A percentile compares a stretch with the other conserved stretches of the same genome.
These are phyloP conservation scores for Gigaspora rosea DNA, from an alignment of 192 early-diverging fungal genomes.

Conservation along the genomic window DNA sequence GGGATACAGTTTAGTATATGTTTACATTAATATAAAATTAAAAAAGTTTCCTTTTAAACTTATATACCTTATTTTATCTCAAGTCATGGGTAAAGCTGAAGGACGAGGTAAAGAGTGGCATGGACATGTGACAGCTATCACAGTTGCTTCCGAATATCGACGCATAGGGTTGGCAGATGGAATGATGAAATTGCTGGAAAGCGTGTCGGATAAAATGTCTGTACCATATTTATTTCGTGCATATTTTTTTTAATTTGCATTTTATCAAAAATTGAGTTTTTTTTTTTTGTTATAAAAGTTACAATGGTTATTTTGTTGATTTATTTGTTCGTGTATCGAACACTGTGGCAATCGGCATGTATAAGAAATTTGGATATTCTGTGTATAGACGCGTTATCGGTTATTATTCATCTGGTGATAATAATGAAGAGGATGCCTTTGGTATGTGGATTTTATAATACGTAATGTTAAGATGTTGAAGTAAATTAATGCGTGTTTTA, in stretches of 20 bases:
- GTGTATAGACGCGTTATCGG: conserved; percentile 85
- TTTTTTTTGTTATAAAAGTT: conserved; percentile 37
- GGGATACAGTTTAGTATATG: conserved; percentile 73
- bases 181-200: conserved; percentile 89
- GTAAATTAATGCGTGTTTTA: not conserved
- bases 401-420: conserved; percentile 77
- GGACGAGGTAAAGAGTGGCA: conserved; percentile 89
- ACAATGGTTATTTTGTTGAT: conserved; percentile 93
- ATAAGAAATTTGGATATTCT: conserved; percentile 88
- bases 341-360: conserved; percentile 88
- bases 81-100: conserved; percentile 96
- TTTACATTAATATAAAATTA: not conserved
- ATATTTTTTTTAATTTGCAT: not conserved
- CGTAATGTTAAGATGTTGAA: not conserved
- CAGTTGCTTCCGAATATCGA: conserved; percentile 94
- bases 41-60: conserved; percentile 2
- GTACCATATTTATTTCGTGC: not conserved
- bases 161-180: conserved; percentile 85
- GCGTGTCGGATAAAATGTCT: conserved; percentile 84
- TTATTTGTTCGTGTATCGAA: conserved; percentile 95
- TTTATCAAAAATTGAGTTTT: not conserved
- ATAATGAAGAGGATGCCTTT: conserved; percentile 83
- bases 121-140: conserved; percentile 97
- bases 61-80: not conserved
- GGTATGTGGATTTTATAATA: conserved; percentile 48